Evolutionary conservation across 2,329 filamentous ascomycete genomes (phyloP), one percentile per base, ranked within the genome.

Genomic region (Trichoderma koningii): DNA sequence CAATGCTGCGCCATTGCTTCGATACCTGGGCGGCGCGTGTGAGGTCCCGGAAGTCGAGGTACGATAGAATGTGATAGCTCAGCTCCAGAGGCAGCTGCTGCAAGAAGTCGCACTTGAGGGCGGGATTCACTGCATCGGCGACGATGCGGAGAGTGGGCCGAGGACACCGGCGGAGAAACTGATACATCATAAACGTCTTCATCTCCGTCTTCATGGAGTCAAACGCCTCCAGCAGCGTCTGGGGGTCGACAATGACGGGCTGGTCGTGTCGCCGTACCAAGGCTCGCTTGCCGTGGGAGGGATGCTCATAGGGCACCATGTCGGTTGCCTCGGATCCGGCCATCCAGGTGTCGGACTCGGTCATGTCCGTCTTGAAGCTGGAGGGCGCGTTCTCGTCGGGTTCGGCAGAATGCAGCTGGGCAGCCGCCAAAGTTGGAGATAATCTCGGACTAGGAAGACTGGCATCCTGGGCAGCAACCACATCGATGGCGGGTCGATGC

Each of bases 121-220:
- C 92, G 7, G 95, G 95, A 72, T 97, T 97, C 69, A 99, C 93
- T 15, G 93, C 88, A 69, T 93, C 89, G 42, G 94, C 93, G 63
- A 99, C 89, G 63, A 96, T 89, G 72, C 95, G 92, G 5, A 99
- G 82, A 0, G 93, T 97, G 48, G 92, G 89, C 70, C 96, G 90
- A 6, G 92, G 87, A 73, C 93, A 98, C 53, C 95, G 86, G 64
- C 92, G 89, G 28, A 99, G 84, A 63, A 99, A 87, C 74, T 99
- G 94, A 74, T 96, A 98, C 88, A 99, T 96, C 78, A 99, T 89
- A 74, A 96, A 96, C 0, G 90, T 91, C 78, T 99, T 95, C 85
- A 99, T 88, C 71, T 95, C 90, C 51, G 91, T 87, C 2, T 94
- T 93, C 83, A 99, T 90, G 7, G 90, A 86, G 75, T 98, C 94